These are phyloP conservation scores for Acacia pycnantha DNA, from an alignment of 331 rosid species.

Conservation along the genomic window DNA sequence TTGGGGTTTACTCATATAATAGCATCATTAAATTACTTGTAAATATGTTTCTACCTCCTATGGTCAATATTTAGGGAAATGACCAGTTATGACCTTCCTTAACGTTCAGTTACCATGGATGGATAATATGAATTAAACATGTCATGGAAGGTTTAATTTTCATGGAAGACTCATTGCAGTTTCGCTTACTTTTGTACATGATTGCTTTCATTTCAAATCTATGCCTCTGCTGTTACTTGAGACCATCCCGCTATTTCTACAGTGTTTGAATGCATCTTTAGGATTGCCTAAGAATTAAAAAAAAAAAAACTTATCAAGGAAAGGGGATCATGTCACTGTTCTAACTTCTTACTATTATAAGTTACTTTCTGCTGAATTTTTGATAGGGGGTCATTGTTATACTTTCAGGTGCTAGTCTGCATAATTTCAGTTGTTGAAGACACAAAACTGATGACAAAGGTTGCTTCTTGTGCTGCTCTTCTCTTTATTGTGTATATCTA, in stretches of 20 bases:
- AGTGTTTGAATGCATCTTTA: not conserved
- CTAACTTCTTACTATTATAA: not conserved
- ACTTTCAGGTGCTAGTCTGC: conserved; percentile 75
- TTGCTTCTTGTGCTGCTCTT: conserved; percentile 35
- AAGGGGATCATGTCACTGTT: not conserved
- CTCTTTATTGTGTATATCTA: conserved; percentile 14
- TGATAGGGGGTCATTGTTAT: not conserved
- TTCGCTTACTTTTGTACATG: not conserved
- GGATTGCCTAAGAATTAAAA: not conserved
- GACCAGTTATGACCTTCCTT: not conserved
- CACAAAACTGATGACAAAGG: conserved; percentile 87
- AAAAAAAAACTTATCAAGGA: not conserved
- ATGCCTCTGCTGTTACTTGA: not conserved
- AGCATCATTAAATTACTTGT: not conserved
- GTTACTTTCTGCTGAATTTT: conserved; percentile 13
- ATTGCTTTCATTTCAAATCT: not conserved
- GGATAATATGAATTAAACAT: not conserved
- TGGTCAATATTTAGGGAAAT: not conserved
- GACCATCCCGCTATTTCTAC: not conserved
- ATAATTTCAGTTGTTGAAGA: conserved; percentile 85
- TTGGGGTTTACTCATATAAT: not conserved
- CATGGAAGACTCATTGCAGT: not conserved
- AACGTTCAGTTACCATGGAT: conserved; percentile 1
- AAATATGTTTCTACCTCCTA: not conserved
- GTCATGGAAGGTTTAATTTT: conserved; percentile 17